Percentiles rank a stretch among this genome's conserved stretches.
These are phyloP conservation scores for Lichtheimia hyalospora DNA, from an alignment of 371 early-diverging fungal species.

Conservation along the genomic window DNA sequence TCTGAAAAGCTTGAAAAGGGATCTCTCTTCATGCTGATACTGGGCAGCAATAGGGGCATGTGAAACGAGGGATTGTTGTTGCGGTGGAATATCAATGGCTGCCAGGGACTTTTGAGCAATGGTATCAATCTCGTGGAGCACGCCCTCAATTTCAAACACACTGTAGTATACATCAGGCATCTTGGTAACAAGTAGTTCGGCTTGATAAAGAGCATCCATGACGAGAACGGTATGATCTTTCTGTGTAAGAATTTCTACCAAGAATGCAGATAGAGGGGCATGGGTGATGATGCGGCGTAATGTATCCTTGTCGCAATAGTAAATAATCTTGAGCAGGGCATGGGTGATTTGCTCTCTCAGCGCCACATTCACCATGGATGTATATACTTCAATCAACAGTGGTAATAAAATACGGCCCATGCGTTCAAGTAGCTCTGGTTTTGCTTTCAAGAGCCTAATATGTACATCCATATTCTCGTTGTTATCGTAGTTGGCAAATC, in stretches of 20 bases:
- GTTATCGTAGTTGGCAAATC: background rate
- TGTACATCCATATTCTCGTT: slow-evolving; percentile 25
- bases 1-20: background rate
- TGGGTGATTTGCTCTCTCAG: slow-evolving; percentile 54
- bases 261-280: slow-evolving; percentile 53
- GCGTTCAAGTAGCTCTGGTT: slow-evolving; percentile 36
- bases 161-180: slow-evolving; percentile 46
- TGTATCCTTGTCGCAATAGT: slow-evolving; percentile 30
- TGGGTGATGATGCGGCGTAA: slow-evolving; percentile 29
- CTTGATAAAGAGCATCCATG: slow-evolving; percentile 54
- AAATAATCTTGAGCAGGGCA: slow-evolving; percentile 51
- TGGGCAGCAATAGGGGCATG: background rate
- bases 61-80: background rate
- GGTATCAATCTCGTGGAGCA: slow-evolving; percentile 51
- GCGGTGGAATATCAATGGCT: background rate
- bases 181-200: slow-evolving; percentile 52
- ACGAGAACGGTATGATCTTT: slow-evolving; percentile 54
- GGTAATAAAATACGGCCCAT: slow-evolving; percentile 51
- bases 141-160: slow-evolving; percentile 63
- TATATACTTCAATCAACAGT: slow-evolving; percentile 51
- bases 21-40: background rate
- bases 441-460: slow-evolving; percentile 32
- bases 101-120: slow-evolving; percentile 28
- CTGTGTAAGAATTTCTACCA: slow-evolving; percentile 52
- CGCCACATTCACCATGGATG: slow-evolving; percentile 51